Percentiles rank a stretch among this genome's conserved stretches.
Conservation (phyloP, 2,329 filamentous ascomycete species). For the Penicillium sp. region DNA sequence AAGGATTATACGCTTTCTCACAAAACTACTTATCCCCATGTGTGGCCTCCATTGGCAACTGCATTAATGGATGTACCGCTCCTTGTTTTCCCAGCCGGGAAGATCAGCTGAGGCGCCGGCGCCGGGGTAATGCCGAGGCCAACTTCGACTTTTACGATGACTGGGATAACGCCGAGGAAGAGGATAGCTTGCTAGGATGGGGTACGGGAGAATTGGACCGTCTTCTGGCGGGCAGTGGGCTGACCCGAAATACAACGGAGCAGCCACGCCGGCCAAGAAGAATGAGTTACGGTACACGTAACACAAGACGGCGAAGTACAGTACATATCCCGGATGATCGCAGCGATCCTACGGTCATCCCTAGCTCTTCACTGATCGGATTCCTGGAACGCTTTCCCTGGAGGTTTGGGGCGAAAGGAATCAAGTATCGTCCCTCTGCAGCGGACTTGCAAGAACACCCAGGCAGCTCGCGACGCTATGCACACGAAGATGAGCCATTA, state of each 20-base stretch:
- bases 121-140: slow-evolving; percentile 70
- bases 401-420: slow-evolving; percentile 72
- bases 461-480: slow-evolving; percentile 49
- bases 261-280: slow-evolving; percentile 73
- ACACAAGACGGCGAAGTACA: slow-evolving; percentile 59
- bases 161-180: slow-evolving; percentile 71
- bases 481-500: slow-evolving; percentile 68
- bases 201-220: slow-evolving; percentile 83
- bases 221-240: slow-evolving; percentile 68
- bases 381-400: slow-evolving; percentile 84
- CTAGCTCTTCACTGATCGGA: slow-evolving; percentile 79
- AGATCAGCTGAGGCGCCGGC: slow-evolving; percentile 70
- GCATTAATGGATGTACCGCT: slow-evolving; percentile 69
- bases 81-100: slow-evolving; percentile 68
- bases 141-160: slow-evolving; percentile 98
- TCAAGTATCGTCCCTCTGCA: slow-evolving; percentile 87
- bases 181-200: slow-evolving; percentile 69
- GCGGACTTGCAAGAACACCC: slow-evolving; percentile 89
- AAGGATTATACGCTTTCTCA: slow-evolving; percentile 83
- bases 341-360: slow-evolving; percentile 82
- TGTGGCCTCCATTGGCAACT: slow-evolving; percentile 64
- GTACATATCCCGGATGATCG: slow-evolving; percentile 51
- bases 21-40: slow-evolving; percentile 85
- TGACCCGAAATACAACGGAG: slow-evolving; percentile 43
- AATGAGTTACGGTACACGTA: slow-evolving; percentile 85